phyloP scores from a whole-genome alignment of 116 monocot species.

The Zostera marina region DNA sequence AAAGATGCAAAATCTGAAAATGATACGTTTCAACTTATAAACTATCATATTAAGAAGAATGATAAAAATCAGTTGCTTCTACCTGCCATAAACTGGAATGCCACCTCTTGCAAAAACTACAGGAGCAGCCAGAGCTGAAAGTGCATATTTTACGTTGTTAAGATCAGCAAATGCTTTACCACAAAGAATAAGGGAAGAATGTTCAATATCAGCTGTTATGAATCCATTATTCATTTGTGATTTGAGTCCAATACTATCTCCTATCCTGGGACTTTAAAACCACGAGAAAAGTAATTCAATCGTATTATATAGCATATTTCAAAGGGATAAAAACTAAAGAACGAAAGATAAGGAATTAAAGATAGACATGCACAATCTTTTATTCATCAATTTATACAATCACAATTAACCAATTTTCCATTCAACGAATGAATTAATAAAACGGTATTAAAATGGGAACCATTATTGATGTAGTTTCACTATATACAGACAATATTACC shows the following conservation, averaged over 20 bases:
- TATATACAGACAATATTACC: constrained; percentile 16
- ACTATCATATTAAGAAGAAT: neutral
- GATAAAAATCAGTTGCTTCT: constrained; percentile 3
- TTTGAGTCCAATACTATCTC: constrained; percentile 35
- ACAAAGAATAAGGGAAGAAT: constrained; percentile 75
- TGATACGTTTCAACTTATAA: neutral
- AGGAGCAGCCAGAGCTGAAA: constrained; percentile 67
- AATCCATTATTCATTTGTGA: constrained; percentile 34
- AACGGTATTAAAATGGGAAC: too few species aligned
- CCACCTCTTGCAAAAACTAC: constrained; percentile 64
- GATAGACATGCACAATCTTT: too few species aligned
- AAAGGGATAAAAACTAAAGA: too few species aligned
- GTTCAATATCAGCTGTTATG: constrained; percentile 67
- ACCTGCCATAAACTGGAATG: constrained; percentile 63
- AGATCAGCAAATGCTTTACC: constrained; percentile 71
- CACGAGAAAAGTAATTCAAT: too few species aligned
- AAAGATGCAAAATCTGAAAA: neutral
- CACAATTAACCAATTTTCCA: too few species aligned
- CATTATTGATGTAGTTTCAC: too few species aligned
- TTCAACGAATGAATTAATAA: too few species aligned
- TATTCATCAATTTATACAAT: too few species aligned
- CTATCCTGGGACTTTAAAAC: constrained; percentile 6
- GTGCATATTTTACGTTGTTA: constrained; percentile 33
- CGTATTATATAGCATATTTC: too few species aligned
- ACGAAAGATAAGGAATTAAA: too few species aligned